These are phyloP conservation scores for Cordyceps cateniannulata DNA, from an alignment of 2,329 filamentous ascomycete species.

Conservation along the genomic window DNA sequence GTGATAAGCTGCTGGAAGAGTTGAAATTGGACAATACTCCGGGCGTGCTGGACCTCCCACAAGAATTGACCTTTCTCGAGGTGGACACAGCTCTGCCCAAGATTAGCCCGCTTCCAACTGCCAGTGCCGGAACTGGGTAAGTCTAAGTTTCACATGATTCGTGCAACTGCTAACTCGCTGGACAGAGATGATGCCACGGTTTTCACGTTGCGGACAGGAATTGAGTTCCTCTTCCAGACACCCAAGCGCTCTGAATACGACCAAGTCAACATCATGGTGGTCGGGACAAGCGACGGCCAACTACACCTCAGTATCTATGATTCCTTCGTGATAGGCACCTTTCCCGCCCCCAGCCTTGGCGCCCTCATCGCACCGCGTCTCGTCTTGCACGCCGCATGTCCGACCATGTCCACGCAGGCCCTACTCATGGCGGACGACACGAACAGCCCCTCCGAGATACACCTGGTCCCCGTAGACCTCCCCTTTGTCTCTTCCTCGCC, in stretches of 20 bases:
- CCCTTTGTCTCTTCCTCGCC: constrained; percentile 73
- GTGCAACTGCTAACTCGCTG: constrained; percentile 15
- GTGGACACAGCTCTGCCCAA: constrained; percentile 71
- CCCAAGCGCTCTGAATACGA: constrained; percentile 60
- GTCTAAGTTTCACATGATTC: constrained; percentile 19
- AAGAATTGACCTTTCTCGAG: constrained; percentile 67
- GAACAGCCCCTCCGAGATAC: constrained; percentile 26
- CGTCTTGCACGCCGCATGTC: constrained; percentile 62
- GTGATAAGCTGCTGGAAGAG: background rate
- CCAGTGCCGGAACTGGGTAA: constrained; percentile 57
- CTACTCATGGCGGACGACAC: constrained; percentile 49
- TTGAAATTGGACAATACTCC: background rate
- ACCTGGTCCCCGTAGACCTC: constrained; percentile 74
- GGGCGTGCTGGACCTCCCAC: constrained; percentile 55
- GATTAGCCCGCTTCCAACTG: constrained; percentile 60
- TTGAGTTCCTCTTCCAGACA: constrained; percentile 63
- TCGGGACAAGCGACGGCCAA: constrained; percentile 63
- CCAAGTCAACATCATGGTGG: constrained; percentile 71
- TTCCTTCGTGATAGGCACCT: constrained; percentile 70
- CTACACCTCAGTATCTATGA: constrained; percentile 80
- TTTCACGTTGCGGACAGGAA: constrained; percentile 62
- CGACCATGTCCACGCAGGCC: constrained; percentile 67
- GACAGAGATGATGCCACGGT: constrained; percentile 48
- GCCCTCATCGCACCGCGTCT: constrained; percentile 27
- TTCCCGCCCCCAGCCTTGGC: constrained; percentile 41